Percentiles rank a stretch among this genome's conserved stretches.
Conservation (phyloP, 2,329 filamentous ascomycete genomes). For the Chalara sp. region DNA sequence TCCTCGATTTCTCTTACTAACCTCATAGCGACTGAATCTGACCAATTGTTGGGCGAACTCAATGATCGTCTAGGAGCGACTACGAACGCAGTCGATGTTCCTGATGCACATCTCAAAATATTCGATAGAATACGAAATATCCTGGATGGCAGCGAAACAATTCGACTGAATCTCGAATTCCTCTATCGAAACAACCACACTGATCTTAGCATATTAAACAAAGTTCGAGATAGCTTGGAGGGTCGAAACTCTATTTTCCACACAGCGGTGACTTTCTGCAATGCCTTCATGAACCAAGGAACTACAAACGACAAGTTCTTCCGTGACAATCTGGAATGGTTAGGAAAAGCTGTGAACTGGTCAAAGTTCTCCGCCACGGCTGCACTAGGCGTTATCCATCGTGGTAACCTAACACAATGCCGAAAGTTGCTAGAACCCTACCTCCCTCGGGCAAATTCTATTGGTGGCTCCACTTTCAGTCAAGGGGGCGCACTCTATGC, state of each 20-base stretch:
- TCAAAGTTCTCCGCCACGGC: conserved; percentile 98
- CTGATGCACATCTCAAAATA: conserved; percentile 47
- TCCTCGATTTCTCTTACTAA: too few species aligned
- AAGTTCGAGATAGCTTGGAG: conserved; percentile 91
- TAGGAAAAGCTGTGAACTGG: conserved; percentile 98
- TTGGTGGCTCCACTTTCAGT: conserved; percentile 86
- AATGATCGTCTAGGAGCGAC: conserved; percentile 31
- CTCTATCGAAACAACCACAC: conserved; percentile 92
- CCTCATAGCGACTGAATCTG: conserved; percentile 32
- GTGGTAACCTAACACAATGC: conserved; percentile 88
- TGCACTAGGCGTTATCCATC: conserved; percentile 91
- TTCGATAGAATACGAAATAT: conserved; percentile 60
- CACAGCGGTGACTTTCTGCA: conserved; percentile 92
- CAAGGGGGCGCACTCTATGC: conserved; percentile 95
- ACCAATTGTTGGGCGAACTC: conserved; percentile 49
- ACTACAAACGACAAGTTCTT: conserved; percentile 99
- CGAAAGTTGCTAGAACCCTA: conserved; percentile 93
- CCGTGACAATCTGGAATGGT: conserved; percentile 94
- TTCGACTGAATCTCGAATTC: conserved; percentile 93
- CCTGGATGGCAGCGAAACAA: conserved; percentile 85
- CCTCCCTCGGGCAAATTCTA: conserved; percentile 69
- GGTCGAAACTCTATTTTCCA: conserved; percentile 98
- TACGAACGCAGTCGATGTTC: conserved; percentile 24
- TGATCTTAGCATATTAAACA: conserved; percentile 88
- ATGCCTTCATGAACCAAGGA: conserved; percentile 98